Conservation (phyloP, 345 rosid species). For the Luvunga scandens region DNA sequence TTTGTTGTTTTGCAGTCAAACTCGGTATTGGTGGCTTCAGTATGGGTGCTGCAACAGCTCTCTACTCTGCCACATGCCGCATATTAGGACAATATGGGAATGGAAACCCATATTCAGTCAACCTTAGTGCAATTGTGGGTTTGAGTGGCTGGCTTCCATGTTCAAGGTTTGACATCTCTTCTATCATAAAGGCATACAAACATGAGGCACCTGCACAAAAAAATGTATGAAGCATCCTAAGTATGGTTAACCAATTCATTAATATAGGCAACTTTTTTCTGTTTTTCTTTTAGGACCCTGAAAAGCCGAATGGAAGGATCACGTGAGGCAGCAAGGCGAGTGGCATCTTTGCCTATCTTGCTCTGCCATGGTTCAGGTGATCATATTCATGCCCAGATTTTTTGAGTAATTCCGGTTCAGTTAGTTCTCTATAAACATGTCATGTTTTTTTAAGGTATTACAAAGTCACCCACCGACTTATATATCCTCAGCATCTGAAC, state of each 20-base stretch:
- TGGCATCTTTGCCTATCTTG: constrained; percentile 57
- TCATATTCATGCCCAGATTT: neutral
- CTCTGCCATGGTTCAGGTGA: constrained; percentile 61
- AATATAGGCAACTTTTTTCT: constrained; percentile 7
- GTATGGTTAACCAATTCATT: constrained; percentile 12
- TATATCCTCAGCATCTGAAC: neutral
- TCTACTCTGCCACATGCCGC: constrained; percentile 60
- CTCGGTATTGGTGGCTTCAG: constrained; percentile 81
- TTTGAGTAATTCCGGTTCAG: neutral
- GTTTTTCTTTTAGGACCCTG: constrained; percentile 44
- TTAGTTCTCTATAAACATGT: neutral
- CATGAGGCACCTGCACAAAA: neutral
- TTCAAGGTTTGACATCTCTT: constrained; percentile 43
- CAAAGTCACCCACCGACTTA: neutral
- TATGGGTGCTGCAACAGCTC: constrained; percentile 77
- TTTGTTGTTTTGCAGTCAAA: constrained; percentile 33
- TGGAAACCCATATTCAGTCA: constrained; percentile 44
- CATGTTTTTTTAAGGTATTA: too few relatives aligned
- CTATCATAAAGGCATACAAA: neutral
- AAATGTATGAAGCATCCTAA: neutral
- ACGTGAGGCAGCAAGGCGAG: constrained; percentile 47
- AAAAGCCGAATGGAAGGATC: constrained; percentile 54
- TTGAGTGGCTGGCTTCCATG: constrained; percentile 79
- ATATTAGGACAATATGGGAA: constrained; percentile 52
- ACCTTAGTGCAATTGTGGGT: constrained; percentile 52